Evolutionary conservation across 768 basidiomycete species (phyloP).

Genomic region (Lentinula aciculospora): DNA sequence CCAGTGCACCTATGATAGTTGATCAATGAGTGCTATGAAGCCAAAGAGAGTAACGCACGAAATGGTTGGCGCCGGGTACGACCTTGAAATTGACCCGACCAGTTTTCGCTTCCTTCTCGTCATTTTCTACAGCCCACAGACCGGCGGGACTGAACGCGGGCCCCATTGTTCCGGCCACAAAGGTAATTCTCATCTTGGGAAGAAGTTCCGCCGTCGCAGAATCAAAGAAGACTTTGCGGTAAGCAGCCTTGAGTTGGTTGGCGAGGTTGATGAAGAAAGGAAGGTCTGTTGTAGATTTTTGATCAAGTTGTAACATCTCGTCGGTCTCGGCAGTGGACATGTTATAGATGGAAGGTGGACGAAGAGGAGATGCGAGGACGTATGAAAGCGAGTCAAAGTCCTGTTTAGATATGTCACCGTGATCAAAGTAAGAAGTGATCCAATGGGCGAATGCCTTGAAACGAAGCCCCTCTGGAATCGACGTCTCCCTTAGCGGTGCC

Average conservation of each 20-base stretch:
- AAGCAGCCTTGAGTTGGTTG: conserved; percentile 9
- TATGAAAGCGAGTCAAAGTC: not conserved
- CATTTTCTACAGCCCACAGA: conserved; percentile 15
- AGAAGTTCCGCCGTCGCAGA: conserved; percentile 6
- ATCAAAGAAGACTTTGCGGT: conserved; percentile 7
- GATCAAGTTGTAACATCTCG: conserved; percentile 10
- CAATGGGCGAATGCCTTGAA: conserved; percentile 16
- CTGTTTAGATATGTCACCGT: conserved; percentile 14
- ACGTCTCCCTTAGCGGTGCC: conserved; percentile 19
- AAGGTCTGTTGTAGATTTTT: conserved; percentile 5
- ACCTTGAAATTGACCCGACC: conserved; percentile 10
- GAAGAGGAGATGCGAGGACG: not conserved
- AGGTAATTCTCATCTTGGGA: not conserved
- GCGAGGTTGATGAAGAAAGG: not conserved
- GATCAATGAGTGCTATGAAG: not conserved
- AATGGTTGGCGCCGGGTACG: conserved; percentile 17
- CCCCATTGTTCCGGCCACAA: not conserved
- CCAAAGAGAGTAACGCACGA: conserved; percentile 13
- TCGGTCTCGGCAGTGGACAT: conserved; percentile 8
- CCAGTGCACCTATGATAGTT: not conserved
- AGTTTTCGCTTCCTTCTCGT: conserved; percentile 5
- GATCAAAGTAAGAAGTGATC: conserved; percentile 15
- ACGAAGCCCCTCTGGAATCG: conserved; percentile 14
- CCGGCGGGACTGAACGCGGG: conserved; percentile 9
- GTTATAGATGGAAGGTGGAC: conserved; percentile 7